Evolutionary conservation across 2,329 filamentous ascomycete genomes (phyloP), one percentile per base, ranked within the genome.

Genomic region (Aspergillus aculeatus): DNA sequence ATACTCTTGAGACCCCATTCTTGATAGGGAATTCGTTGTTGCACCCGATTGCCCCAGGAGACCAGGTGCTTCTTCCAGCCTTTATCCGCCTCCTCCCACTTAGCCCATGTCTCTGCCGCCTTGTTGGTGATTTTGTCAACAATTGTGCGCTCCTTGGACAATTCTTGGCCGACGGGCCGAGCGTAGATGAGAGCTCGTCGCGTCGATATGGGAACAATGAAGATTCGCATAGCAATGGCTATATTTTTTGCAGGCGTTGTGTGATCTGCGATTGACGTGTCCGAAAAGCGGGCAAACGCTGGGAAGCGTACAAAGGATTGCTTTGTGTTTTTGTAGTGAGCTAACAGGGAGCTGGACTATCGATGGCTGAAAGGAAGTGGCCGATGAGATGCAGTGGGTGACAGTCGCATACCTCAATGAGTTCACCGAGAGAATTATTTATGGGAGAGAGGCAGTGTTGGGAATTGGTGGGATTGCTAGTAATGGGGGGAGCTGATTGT

Each of bases 1-100:
- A 99, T 88, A 38, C 92, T 96, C 80, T 98, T 98, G 66, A 99
- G 83, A 0, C 91, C 92, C 95, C 95, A 99, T 88, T 99, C 95
- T 78, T 98, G 91, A 74, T 91, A 97, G 2, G 95, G 91, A 69
- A 99, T 96, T 63, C 91, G 86, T 68, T 91, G 88, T 62, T 99
- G 85, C 16, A 91, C 86, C 52, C 86, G 81, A 78, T 99, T 97
- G 58, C 95, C 95, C 75, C 94, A 96, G 60, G 84, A 83, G 55
- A 95, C 94, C 21, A 97, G 83, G 68, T 86, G 86, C 72, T 89
- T 92, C 81, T 97, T 92, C 95, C 95, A 98, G 56, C 91, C 90
- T 49, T 82, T 82, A 19, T 93, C 87, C 66, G 89, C 89, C 74
- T 89, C 87, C 77, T 98, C 95, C 93, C 94, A 98, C 60, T 82